Conservation (phyloP, 371 early-diverging fungal species). For the Saksenaea vasiformis region DNA sequence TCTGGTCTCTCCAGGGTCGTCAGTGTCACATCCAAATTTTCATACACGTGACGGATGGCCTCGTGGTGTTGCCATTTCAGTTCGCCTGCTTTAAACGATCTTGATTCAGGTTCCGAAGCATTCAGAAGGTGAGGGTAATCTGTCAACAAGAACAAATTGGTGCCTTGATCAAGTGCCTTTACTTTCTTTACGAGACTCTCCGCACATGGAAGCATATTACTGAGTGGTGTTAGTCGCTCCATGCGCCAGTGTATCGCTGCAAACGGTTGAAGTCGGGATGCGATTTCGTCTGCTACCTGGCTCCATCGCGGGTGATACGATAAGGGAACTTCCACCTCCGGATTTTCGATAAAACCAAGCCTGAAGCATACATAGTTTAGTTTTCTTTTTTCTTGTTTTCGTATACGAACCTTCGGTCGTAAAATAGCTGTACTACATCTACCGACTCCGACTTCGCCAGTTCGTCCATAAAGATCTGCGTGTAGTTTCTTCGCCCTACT, state of each 20-base stretch:
- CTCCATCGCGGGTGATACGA: conserved; percentile 35
- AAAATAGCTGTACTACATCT: conserved; percentile 44
- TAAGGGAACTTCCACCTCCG: conserved; percentile 30
- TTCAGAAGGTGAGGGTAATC: conserved; percentile 50
- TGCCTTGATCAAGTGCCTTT: conserved; percentile 1
- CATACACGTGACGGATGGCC: conserved; percentile 41
- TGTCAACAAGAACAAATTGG: conserved; percentile 42
- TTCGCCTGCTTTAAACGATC: conserved; percentile 33
- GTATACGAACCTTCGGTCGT: conserved; percentile 33
- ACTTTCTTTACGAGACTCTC: conserved; percentile 30
- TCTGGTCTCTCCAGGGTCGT: conserved; percentile 22
- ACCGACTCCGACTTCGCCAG: conserved; percentile 5
- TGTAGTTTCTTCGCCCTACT: conserved; percentile 22
- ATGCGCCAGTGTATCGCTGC: conserved; percentile 57
- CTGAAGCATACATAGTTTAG: conserved; percentile 10
- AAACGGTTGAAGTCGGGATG: conserved; percentile 38
- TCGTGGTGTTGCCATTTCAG: conserved; percentile 39
- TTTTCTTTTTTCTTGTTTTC: neutral
- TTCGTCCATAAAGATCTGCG: conserved; percentile 24
- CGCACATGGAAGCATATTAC: conserved; percentile 47
- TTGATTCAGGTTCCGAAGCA: conserved; percentile 39
- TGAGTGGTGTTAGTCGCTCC: conserved; percentile 46
- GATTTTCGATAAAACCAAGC: conserved; percentile 36
- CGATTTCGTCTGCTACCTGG: conserved; percentile 34
- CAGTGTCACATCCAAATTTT: conserved; percentile 34